A percentile compares a stretch with the other conserved stretches of the same genome.
These are phyloP conservation scores for Zizania palustris DNA, from an alignment of 202 grass and related monocot species.

Conservation along the genomic window DNA sequence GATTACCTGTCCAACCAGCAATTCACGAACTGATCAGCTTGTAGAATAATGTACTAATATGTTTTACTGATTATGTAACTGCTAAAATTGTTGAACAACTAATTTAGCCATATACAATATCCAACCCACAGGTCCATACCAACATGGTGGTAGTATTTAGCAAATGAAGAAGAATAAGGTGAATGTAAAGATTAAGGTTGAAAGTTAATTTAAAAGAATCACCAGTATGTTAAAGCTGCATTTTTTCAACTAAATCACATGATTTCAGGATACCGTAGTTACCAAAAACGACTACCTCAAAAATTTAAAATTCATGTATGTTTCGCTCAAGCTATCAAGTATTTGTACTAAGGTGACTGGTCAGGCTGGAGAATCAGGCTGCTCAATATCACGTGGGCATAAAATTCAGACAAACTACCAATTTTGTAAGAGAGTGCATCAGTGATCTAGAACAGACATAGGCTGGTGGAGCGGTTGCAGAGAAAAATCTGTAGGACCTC, in stretches of 20 bases:
- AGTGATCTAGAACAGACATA: conserved; percentile 3
- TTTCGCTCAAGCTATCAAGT: not conserved
- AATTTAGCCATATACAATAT: conserved; percentile 7
- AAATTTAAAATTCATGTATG: conserved; percentile 7
- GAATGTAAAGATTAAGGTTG: too few relatives aligned
- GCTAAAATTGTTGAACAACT: not conserved
- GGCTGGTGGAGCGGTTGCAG: conserved; percentile 15
- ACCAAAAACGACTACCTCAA: not conserved
- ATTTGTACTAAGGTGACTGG: not conserved
- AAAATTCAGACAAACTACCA: conserved; percentile 11
- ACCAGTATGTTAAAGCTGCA: not conserved
- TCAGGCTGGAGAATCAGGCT: conserved; percentile 21
- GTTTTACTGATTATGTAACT: not conserved
- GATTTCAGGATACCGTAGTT: conserved; percentile 4
- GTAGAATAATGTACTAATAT: not conserved
- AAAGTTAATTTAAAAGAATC: conserved; percentile 32
- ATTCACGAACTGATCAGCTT: conserved; percentile 32
- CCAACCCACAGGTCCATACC: not conserved
- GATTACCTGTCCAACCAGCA: conserved; percentile 62
- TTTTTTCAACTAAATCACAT: conserved; percentile 3
- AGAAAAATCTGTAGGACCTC: conserved; percentile 16
- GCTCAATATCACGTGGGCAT: not conserved
- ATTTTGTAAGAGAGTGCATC: conserved; percentile 1
- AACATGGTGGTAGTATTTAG: conserved; percentile 11
- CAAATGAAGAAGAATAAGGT: conserved; percentile 11